These are phyloP conservation scores for Madurella mycetomatis DNA, from an alignment of 2,329 filamentous ascomycete species.

Conservation along the genomic window DNA sequence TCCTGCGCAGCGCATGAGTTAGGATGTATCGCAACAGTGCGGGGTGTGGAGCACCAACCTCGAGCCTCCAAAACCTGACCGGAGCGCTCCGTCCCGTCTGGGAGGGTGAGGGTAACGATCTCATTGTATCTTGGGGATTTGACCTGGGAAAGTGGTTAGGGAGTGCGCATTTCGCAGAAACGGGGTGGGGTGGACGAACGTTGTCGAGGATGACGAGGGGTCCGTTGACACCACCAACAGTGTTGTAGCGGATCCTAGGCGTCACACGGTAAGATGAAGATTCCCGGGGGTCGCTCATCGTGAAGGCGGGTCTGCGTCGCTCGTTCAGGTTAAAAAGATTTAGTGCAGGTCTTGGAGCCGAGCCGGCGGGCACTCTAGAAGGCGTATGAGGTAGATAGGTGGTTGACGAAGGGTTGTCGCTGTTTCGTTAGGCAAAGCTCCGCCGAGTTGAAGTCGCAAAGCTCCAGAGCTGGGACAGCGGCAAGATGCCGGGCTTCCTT, in stretches of 20 bases:
- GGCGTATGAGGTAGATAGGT: background rate
- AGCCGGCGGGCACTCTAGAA: conserved; percentile 11
- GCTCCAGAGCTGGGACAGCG: conserved; percentile 15
- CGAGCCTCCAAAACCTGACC: conserved; percentile 96
- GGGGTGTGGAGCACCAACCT: conserved; percentile 52
- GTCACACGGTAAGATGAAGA: conserved; percentile 57
- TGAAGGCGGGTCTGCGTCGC: conserved; percentile 20
- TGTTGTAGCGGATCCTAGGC: conserved; percentile 84
- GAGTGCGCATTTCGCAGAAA: conserved; percentile 12
- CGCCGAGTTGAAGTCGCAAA: conserved; percentile 20
- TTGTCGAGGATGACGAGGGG: conserved; percentile 97
- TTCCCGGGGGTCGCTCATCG: conserved; percentile 54
- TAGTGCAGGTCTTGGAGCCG: conserved; percentile 18
- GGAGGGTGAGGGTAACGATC: conserved; percentile 91
- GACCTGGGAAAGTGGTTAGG: conserved; percentile 55
- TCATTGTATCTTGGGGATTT: conserved; percentile 98
- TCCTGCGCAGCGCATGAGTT: conserved; percentile 47
- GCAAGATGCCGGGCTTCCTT: conserved; percentile 15
- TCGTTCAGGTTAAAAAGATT: conserved; percentile 2
- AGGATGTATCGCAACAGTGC: conserved; percentile 17
- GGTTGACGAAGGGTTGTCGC: conserved; percentile 13
- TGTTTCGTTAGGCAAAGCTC: conserved; percentile 17
- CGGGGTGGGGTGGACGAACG: conserved; percentile 49
- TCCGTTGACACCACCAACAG: conserved; percentile 95
- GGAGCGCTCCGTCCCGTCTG: conserved; percentile 88